phyloP scores from a whole-genome alignment of 768 basidiomycete genomes.

The Lactarius akahatsu region DNA sequence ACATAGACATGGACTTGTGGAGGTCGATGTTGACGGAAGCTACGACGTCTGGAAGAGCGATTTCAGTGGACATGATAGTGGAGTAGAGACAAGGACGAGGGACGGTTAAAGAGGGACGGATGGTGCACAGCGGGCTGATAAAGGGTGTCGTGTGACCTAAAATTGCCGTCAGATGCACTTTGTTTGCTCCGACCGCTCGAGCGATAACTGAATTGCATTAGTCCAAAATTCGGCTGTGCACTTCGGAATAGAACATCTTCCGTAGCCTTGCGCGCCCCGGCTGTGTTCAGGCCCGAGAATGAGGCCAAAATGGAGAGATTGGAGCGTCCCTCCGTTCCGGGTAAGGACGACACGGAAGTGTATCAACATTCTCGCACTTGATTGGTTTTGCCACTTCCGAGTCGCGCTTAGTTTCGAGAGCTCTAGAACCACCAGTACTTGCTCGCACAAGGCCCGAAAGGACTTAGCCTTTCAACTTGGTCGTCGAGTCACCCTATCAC shows the following conservation, averaged over 20 bases:
- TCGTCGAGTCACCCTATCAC: background rate
- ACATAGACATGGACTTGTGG: slow-evolving; percentile 14
- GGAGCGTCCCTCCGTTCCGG: background rate
- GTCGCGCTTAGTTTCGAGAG: background rate
- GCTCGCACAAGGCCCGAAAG: background rate
- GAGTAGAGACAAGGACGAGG: background rate
- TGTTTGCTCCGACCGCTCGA: slow-evolving; percentile 6
- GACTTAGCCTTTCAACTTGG: background rate
- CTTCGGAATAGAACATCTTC: slow-evolving; percentile 2
- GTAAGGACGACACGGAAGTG: background rate
- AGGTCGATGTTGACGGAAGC: slow-evolving; percentile 15
- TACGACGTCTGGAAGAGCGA: slow-evolving; percentile 24
- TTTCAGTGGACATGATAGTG: slow-evolving; percentile 25
- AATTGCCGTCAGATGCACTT: background rate
- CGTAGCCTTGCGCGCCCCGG: background rate
- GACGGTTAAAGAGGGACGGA: background rate
- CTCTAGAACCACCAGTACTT: background rate
- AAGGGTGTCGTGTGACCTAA: slow-evolving; percentile 25
- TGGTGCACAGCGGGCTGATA: background rate
- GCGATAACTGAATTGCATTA: slow-evolving; percentile 6
- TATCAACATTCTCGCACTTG: background rate
- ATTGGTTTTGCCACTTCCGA: background rate
- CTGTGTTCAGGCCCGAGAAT: background rate
- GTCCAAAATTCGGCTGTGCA: background rate
- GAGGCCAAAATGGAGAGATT: background rate